Conservation (phyloP, 345 rosid species). For the Carallia brachiata region DNA sequence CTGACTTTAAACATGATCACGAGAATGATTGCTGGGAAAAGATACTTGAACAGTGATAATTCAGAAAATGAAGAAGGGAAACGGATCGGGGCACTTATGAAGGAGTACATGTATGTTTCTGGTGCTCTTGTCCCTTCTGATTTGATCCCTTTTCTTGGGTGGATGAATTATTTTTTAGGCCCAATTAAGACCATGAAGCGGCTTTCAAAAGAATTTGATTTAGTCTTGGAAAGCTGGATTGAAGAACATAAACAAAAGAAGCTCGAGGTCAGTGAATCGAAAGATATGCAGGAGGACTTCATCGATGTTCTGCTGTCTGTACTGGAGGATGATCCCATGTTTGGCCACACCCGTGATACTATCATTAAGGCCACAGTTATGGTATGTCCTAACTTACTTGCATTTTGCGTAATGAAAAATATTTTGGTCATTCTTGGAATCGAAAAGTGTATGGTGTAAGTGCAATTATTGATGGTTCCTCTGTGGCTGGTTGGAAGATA, state of each 20-base stretch:
- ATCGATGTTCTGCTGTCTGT: constrained; percentile 24
- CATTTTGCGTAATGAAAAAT: not conserved
- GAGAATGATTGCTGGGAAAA: constrained; percentile 30
- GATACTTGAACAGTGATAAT: constrained; percentile 3
- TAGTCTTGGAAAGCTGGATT: constrained; percentile 30
- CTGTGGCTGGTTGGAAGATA: not conserved
- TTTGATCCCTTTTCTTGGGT: constrained; percentile 30
- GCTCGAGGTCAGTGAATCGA: not conserved
- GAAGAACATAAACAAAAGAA: constrained; percentile 29
- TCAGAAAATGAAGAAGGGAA: constrained; percentile 21
- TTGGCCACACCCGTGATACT: constrained; percentile 15
- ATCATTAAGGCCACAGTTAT: constrained; percentile 23
- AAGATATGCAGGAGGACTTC: constrained; percentile 9
- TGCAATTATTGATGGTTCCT: not conserved
- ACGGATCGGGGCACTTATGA: constrained; percentile 25
- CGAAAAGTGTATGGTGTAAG: not conserved
- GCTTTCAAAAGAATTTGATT: constrained; percentile 25
- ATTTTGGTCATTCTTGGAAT: not conserved
- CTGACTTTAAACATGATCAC: constrained; percentile 20
- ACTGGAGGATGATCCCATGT: constrained; percentile 13
- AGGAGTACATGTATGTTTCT: constrained; percentile 25
- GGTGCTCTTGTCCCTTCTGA: constrained; percentile 30
- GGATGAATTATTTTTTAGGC: constrained; percentile 23
- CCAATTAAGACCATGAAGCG: constrained; percentile 18
- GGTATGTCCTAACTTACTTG: constrained; percentile 10